A percentile compares a stretch with the other conserved stretches of the same genome.
Evolutionary conservation across 805 yeast species (phyloP).

Genomic region (Ogataea methanolica): DNA sequence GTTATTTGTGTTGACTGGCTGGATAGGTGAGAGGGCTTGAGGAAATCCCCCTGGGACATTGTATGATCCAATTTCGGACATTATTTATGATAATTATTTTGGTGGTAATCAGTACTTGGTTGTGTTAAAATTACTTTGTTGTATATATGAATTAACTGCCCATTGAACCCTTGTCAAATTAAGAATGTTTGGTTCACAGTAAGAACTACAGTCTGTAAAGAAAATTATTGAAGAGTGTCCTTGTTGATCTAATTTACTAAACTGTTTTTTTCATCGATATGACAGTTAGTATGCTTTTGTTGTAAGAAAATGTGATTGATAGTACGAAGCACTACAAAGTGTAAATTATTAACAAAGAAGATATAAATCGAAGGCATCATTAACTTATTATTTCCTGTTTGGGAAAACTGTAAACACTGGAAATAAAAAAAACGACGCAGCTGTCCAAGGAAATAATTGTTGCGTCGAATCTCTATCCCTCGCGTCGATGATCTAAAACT

Average conservation of each 20-base stretch:
- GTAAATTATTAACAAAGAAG: background rate
- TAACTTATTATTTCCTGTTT: slow-evolving; percentile 1
- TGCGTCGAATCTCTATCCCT: background rate
- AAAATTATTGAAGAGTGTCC: background rate
- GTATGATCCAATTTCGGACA: slow-evolving; percentile 5
- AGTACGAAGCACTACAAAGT: background rate
- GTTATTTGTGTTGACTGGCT: background rate
- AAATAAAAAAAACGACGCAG: background rate
- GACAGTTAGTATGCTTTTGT: no score
- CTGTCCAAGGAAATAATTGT: background rate
- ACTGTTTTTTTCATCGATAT: background rate
- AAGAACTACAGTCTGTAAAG: background rate
- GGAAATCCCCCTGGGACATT: slow-evolving; percentile 21
- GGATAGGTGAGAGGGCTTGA: slow-evolving; percentile 2
- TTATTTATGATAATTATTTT: background rate
- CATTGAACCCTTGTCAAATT: no score
- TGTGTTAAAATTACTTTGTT: background rate
- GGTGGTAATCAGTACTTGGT: background rate
- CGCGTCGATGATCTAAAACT: background rate
- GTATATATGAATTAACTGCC: background rate
- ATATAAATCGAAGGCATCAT: no score
- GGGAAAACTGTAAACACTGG: slow-evolving; percentile 13
- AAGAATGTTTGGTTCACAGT: no score
- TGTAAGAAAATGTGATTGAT: no score
- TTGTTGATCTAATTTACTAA: background rate